These are phyloP conservation scores for Wickerhamomyces sp. DNA, from an alignment of 1,139 yeast genomes.

Conservation along the genomic window DNA sequence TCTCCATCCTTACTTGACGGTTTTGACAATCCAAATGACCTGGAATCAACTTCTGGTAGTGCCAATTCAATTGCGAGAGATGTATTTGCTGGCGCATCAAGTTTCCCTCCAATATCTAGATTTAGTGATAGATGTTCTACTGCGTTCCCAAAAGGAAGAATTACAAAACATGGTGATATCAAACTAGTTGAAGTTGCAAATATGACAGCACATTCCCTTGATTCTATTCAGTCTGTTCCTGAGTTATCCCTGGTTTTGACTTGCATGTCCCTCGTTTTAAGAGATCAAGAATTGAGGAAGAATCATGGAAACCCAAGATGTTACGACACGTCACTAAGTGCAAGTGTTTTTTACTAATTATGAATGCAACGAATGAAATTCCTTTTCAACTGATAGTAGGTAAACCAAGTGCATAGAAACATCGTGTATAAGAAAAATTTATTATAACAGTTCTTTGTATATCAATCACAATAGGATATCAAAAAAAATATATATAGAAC, in stretches of 20 bases:
- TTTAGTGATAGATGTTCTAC: conserved; percentile 24
- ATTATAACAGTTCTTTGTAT: no score
- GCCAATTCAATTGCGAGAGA: conserved; percentile 5
- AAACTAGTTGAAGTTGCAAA: conserved; percentile 25
- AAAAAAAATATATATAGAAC: background rate
- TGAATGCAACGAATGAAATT: background rate
- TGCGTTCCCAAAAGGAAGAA: conserved; percentile 27
- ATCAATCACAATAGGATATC: background rate
- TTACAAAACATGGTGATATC: conserved; percentile 28
- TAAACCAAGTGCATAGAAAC: no score
- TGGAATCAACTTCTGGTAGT: conserved; percentile 2
- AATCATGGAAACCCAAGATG: conserved; percentile 18
- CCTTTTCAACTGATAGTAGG: no score
- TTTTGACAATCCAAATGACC: conserved; percentile 3
- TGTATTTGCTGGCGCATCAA: conserved; percentile 6
- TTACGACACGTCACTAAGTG: conserved; percentile 11
- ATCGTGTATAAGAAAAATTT: no score
- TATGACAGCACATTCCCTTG: conserved; percentile 6
- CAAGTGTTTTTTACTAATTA: conserved; percentile 5
- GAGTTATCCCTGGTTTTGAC: conserved; percentile 28
- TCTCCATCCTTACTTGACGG: conserved; percentile 27
- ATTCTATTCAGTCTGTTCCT: conserved; percentile 25
- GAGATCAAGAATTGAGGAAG: conserved; percentile 21
- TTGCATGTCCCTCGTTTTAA: conserved; percentile 32
- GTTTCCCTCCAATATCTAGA: conserved; percentile 18